Conservation (phyloP, 2,329 filamentous ascomycete genomes). For the Aspergillus brasiliensis region DNA sequence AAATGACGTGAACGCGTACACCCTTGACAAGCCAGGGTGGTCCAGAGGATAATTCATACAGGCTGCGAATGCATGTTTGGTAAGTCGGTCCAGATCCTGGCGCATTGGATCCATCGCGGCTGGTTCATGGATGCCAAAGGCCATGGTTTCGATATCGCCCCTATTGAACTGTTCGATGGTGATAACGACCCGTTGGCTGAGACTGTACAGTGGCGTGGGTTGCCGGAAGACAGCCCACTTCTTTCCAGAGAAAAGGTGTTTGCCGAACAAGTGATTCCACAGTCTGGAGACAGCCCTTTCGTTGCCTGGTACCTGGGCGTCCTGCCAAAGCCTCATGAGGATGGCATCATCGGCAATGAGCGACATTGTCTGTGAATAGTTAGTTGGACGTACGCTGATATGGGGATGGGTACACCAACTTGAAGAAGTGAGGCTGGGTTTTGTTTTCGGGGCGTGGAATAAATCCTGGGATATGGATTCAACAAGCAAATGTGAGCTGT, state of each 20-base stretch:
- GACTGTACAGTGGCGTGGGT: neutral
- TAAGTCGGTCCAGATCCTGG: neutral
- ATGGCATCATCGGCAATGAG: constrained; percentile 23
- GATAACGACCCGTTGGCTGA: constrained; percentile 2
- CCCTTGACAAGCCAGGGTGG: neutral
- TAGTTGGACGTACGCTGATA: constrained; percentile 28
- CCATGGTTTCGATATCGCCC: neutral
- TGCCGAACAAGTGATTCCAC: neutral
- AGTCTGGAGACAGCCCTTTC: constrained; percentile 9
- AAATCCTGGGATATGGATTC: no score
- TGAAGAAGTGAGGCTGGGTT: no score
- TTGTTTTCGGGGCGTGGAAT: no score
- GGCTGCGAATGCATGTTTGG: neutral
- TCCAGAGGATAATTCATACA: constrained; percentile 3
- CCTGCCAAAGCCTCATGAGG: constrained; percentile 18
- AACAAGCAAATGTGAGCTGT: no score
- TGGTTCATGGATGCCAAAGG: constrained; percentile 1
- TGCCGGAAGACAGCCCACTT: neutral
- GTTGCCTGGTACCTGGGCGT: constrained; percentile 18
- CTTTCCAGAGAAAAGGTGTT: constrained; percentile 1
- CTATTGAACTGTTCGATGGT: constrained; percentile 1
- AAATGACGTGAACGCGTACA: constrained; percentile 8
- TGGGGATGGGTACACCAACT: neutral
- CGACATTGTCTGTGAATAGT: constrained; percentile 12
- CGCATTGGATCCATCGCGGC: neutral